These are phyloP conservation scores for Lichtheimia hyalospora DNA, from an alignment of 371 early-diverging fungal genomes.

Conservation along the genomic window DNA sequence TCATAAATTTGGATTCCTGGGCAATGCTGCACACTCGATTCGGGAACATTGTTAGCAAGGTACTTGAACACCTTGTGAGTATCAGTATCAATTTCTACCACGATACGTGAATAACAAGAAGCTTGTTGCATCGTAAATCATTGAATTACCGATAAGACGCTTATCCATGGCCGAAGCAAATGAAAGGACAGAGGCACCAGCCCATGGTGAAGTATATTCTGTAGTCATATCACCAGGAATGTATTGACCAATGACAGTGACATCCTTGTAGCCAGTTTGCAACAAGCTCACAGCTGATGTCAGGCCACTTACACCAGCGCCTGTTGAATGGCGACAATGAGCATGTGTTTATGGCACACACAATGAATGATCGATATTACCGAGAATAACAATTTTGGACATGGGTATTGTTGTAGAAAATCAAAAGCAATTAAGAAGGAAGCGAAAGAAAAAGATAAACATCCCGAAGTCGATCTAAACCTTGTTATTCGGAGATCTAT, in stretches of 20 bases:
- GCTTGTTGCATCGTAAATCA: no score
- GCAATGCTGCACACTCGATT: constrained; percentile 32
- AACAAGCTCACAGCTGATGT: constrained; percentile 64
- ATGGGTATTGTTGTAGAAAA: neutral
- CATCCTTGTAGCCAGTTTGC: constrained; percentile 51
- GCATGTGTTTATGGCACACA: neutral
- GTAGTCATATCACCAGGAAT: constrained; percentile 52
- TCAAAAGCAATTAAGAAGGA: no score
- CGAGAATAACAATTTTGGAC: constrained; percentile 8
- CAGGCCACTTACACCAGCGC: constrained; percentile 81
- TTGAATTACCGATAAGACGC: constrained; percentile 29
- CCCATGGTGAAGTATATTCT: constrained; percentile 76
- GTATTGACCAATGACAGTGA: constrained; percentile 59
- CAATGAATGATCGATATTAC: neutral
- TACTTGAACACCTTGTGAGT: constrained; percentile 33
- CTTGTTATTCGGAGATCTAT: no score
- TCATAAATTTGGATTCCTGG: constrained; percentile 25
- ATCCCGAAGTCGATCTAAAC: no score
- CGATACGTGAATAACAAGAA: no score
- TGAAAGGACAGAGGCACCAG: constrained; percentile 57
- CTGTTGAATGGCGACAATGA: constrained; percentile 22
- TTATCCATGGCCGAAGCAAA: constrained; percentile 27
- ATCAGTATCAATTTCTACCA: constrained; percentile 32
- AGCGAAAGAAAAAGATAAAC: no score
- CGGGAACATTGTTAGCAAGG: constrained; percentile 30